Evolutionary conservation across 352 stramenopile genomes (phyloP).

Genomic region (Globisporangium viniferum): DNA sequence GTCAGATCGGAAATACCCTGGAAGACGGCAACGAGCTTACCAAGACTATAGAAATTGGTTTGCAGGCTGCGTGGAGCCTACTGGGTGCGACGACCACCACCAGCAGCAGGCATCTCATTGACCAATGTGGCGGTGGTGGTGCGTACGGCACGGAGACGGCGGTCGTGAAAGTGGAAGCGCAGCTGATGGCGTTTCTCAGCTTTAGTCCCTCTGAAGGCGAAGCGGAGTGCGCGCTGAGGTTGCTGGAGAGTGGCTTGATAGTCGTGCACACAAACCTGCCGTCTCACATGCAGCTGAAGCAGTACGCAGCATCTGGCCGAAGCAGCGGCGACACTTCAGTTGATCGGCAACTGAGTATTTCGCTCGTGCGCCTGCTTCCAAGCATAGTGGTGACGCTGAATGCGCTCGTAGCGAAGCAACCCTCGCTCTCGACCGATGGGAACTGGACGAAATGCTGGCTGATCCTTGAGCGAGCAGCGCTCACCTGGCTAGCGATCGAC

Average conservation of each 20-base stretch:
- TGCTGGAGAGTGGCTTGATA: conserved; percentile 26
- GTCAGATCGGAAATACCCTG: not conserved
- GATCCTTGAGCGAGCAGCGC: conserved; percentile 29
- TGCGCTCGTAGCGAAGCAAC: not conserved
- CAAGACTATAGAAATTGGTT: not conserved
- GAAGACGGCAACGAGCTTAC: not conserved
- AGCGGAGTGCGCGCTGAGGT: not conserved
- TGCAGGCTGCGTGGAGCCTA: conserved; percentile 2
- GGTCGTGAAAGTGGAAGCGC: conserved; percentile 25
- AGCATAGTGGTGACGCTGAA: conserved; percentile 15
- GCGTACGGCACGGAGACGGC: conserved; percentile 15
- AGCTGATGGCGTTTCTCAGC: conserved; percentile 25
- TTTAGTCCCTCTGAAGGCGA: not conserved
- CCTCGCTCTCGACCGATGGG: not conserved
- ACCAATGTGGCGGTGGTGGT: not conserved
- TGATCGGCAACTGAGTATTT: conserved; percentile 55
- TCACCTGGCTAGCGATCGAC: conserved; percentile 53
- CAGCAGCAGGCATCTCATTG: no score
- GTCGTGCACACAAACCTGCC: conserved; percentile 24
- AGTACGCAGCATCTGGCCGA: not conserved
- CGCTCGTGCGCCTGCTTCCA: conserved; percentile 42
- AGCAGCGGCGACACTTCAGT: conserved; percentile 16
- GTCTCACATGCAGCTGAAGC: not conserved
- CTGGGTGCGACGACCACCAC: not conserved
- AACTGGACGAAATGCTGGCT: conserved; percentile 25